Evolutionary conservation across 805 yeast species (phyloP).

Genomic region (Wilhelminamyces savonicus): DNA sequence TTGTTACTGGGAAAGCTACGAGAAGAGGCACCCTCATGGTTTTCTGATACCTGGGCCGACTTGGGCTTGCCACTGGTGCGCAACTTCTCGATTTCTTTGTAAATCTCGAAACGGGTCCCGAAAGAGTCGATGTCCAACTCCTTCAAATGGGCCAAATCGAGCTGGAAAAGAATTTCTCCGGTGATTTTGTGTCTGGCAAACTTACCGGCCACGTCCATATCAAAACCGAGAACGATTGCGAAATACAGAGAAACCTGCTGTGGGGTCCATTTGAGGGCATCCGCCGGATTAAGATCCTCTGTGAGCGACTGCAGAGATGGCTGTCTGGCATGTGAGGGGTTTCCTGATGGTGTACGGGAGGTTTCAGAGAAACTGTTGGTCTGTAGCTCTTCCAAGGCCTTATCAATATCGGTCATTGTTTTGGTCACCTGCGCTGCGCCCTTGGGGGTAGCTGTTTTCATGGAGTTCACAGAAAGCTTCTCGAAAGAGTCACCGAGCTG

Average conservation of each 20-base stretch:
- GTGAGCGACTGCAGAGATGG: conserved; percentile 9
- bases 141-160: conserved; percentile 80
- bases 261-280: conserved; percentile 71
- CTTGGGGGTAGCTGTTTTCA: conserved; percentile 2
- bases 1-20: conserved; percentile 8
- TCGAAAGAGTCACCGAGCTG: conserved; percentile 5
- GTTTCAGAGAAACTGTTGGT: conserved; percentile 4
- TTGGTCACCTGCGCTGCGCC: conserved; percentile 40
- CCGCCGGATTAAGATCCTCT: conserved; percentile 37
- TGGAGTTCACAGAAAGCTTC: conserved; percentile 3
- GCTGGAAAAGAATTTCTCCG: conserved; percentile 77
- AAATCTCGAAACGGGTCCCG: conserved; percentile 91
- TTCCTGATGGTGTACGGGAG: conserved; percentile 1
- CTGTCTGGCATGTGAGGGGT: conserved; percentile 2
- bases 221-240: conserved; percentile 62
- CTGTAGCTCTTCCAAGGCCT: conserved; percentile 59
- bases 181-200: conserved; percentile 85
- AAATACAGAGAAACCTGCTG: conserved; percentile 80
- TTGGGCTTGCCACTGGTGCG: no score
- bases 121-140: conserved; percentile 89
- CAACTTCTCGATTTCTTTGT: conserved; percentile 78
- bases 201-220: conserved; percentile 64
- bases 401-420: conserved; percentile 68
- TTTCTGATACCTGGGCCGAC: no score
- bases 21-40: no score